Evolutionary conservation across 306 rosid species (phyloP), one percentile per base, ranked within the genome.

Genomic region (Prunus mira): DNA sequence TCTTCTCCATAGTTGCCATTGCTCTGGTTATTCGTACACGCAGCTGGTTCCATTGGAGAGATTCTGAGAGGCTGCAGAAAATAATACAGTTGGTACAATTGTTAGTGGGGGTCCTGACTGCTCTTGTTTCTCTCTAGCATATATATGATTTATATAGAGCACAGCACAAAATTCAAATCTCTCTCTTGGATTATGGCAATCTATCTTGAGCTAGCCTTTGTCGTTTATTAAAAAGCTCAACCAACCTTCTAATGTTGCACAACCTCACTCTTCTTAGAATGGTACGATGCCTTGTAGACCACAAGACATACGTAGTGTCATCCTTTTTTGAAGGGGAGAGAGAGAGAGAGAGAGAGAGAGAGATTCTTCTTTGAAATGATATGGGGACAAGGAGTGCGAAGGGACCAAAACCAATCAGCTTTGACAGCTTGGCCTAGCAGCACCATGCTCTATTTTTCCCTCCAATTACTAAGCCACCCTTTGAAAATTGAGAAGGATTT

Each of bases 41-140:
- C 72, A 71, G 50, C 7, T 60, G 83, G 71, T 69, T 92, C 97
- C 93, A 90, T 90, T 65, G 63, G 24, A 71, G 65, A 73, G 46
- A 6, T 15, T 25, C n/a, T 6, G 28, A 3, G n/a, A 3, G 34
- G 22, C 69, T 18, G 27, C 27, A 34, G 69, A 9, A 64, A 62
- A 64, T 5, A 17, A 28, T 11, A 3, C 12, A 32, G 69, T 34
- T 34, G 17, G 38, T 65, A 38, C 25, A 65, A 34, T 18, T 18
- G 45, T 34, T 34, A 32, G 12, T 63, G 22, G 20, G 12, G 32
- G 22, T 18, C 57, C 57, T 5, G 22, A 9, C 20, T 14, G 5
- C 25, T 56, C 62, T 9, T n/a, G 62, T 7, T 11, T 9, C 15
- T 20, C 24, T 20, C 62, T 56, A 9, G 25, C 20, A 25, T 8